Conservation (phyloP, 2,329 filamentous ascomycete species). For the Calonectria pteridis region DNA sequence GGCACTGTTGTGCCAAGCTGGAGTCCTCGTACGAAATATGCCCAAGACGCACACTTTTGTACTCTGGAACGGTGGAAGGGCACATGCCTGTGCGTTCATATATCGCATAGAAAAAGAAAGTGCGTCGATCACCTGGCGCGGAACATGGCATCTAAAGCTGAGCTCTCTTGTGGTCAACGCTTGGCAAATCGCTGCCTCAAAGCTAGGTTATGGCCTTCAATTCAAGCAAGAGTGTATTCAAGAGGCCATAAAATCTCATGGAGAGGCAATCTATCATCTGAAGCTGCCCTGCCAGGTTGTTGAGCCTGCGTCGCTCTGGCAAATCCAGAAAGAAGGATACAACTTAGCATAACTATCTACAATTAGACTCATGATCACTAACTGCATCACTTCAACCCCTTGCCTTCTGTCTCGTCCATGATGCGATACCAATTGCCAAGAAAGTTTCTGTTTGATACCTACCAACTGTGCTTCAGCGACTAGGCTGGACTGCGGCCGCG, state of each 20-base stretch:
- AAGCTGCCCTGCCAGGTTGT: constrained; percentile 48
- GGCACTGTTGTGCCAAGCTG: constrained; percentile 41
- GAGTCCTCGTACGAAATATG: constrained; percentile 43
- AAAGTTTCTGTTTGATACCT: too few species aligned
- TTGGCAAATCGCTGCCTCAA: constrained; percentile 26
- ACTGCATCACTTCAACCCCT: too few species aligned
- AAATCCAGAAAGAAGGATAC: constrained; percentile 46
- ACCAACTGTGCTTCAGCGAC: too few species aligned
- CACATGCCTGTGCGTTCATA: constrained; percentile 50
- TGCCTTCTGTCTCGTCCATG: too few species aligned
- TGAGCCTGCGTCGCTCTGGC: constrained; percentile 49
- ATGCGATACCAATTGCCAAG: too few species aligned
- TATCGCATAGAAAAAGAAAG: constrained; percentile 39
- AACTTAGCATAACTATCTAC: not conserved
- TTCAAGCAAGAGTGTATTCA: constrained; percentile 37
- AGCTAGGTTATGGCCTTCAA: constrained; percentile 33
- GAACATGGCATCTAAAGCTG: constrained; percentile 48
- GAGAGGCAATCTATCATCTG: constrained; percentile 49
- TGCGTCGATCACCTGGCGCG: constrained; percentile 48
- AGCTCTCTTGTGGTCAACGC: constrained; percentile 40
- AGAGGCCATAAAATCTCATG: constrained; percentile 42
- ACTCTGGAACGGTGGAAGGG: constrained; percentile 49
- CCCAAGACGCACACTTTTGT: constrained; percentile 48
- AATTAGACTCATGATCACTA: too few species aligned
- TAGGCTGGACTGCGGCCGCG: not conserved